Percentiles rank a stretch among this genome's conserved stretches.
These are phyloP conservation scores for Tetracentron sinense DNA, from an alignment of 164 flowering plant species.

Conservation along the genomic window DNA sequence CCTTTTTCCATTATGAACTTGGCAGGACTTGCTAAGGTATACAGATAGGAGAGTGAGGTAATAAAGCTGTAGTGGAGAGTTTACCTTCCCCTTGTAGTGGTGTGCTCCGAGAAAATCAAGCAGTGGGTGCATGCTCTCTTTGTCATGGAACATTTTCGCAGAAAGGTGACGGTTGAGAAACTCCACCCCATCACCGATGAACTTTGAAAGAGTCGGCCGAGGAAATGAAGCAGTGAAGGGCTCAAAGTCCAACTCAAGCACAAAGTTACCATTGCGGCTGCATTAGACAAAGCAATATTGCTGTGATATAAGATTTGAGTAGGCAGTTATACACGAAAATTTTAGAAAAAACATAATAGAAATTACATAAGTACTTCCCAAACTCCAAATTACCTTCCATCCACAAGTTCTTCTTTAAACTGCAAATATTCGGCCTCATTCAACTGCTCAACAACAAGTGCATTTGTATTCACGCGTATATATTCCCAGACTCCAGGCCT, in stretches of 20 bases:
- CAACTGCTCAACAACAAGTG: constrained; percentile 36
- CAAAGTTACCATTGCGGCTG: constrained; percentile 73
- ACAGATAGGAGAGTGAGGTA: not conserved
- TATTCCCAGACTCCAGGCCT: constrained; percentile 60
- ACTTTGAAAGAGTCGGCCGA: constrained; percentile 38
- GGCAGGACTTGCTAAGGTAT: no score
- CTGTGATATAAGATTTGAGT: not conserved
- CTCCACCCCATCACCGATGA: constrained; percentile 83
- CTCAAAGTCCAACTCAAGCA: constrained; percentile 93
- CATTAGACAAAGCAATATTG: constrained; percentile 7
- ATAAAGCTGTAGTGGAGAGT: not conserved
- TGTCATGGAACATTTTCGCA: constrained; percentile 90
- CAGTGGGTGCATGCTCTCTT: constrained; percentile 82
- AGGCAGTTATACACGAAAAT: not conserved
- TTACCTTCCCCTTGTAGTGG: constrained; percentile 13
- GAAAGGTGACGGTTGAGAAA: constrained; percentile 95
- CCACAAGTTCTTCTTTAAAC: constrained; percentile 84
- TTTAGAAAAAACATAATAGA: constrained; percentile 25
- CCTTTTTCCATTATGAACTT: no score
- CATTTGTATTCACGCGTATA: constrained; percentile 35
- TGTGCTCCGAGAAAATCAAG: constrained; percentile 61
- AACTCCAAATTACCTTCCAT: constrained; percentile 56
- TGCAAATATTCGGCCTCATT: constrained; percentile 62
- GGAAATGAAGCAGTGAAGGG: no score
- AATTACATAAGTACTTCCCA: no score